Conservation (phyloP, 2,329 filamentous ascomycete genomes). For the Pseudogymnoascus sp. region DNA sequence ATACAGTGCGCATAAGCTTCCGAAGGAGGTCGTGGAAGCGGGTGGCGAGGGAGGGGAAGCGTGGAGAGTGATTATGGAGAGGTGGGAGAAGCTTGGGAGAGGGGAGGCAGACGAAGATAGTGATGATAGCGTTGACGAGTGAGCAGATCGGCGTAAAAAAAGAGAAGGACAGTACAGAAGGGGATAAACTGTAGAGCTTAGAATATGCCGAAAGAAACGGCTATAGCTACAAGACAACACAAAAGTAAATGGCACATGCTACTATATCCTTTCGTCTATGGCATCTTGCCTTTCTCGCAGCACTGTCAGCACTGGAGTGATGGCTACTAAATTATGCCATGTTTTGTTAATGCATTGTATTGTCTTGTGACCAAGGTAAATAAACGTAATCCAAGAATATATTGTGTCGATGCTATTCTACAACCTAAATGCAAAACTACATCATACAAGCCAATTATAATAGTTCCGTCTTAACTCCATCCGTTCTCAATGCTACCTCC, state of each 20-base stretch:
- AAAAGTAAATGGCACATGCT: not conserved
- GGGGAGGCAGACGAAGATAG: conserved; percentile 31
- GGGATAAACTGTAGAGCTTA: not conserved
- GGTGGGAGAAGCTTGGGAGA: conserved; percentile 57
- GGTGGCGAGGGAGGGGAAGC: conserved; percentile 62
- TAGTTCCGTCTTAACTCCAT: not conserved
- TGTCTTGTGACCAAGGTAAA: not conserved
- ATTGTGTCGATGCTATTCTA: not conserved
- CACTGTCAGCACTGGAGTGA: not conserved
- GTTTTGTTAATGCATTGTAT: not conserved
- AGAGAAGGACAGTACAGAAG: not conserved
- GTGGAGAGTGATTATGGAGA: conserved; percentile 70
- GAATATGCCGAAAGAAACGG: not conserved
- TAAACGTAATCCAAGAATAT: not conserved
- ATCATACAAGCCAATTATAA: not conserved
- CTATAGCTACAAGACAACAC: not conserved
- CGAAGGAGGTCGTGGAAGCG: conserved; percentile 80
- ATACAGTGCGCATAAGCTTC: conserved; percentile 92
- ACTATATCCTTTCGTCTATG: not conserved
- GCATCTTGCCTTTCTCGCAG: not conserved
- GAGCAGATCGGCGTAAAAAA: not conserved
- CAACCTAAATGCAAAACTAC: not conserved
- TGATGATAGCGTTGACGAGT: conserved; percentile 22
- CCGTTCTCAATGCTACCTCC: not conserved
- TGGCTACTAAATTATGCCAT: not conserved